These are phyloP conservation scores for Quillaja saponaria DNA, from an alignment of 306 rosid genomes.

Conservation along the genomic window DNA sequence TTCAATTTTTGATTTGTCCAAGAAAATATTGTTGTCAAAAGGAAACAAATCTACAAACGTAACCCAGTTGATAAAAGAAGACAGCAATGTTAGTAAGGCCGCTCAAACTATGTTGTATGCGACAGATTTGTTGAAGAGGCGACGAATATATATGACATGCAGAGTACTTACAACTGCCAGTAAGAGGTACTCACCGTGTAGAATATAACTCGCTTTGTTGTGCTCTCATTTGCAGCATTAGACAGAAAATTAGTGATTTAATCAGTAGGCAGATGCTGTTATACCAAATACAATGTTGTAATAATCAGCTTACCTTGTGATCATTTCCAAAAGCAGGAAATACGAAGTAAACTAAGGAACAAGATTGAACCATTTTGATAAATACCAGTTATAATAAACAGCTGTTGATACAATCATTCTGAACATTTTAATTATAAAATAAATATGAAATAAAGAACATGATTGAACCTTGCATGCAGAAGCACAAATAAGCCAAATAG, in stretches of 20 bases:
- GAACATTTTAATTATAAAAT: too few relatives aligned
- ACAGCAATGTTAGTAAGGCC: conserved; percentile 21
- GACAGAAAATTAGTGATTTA: neutral
- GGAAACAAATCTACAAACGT: conserved; percentile 29
- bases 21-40: conserved; percentile 28
- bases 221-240: conserved; percentile 87
- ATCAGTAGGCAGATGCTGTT: neutral
- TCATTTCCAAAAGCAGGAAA: neutral
- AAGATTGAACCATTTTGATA: too few relatives aligned
- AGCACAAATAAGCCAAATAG: too few relatives aligned
- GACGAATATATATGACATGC: conserved; percentile 83
- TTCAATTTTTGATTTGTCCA: too few relatives aligned
- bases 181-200: conserved; percentile 88
- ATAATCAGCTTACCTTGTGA: neutral
- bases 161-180: conserved; percentile 67
- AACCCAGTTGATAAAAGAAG: conserved; percentile 35
- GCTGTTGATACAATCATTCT: neutral
- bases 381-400: neutral
- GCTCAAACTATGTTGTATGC: conserved; percentile 89
- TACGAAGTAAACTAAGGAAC: neutral
- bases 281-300: neutral
- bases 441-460: too few relatives aligned
- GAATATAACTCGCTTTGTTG: conserved; percentile 70
- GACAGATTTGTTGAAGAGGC: conserved; percentile 90
- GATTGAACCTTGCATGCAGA: too few relatives aligned